These are phyloP conservation scores for Saccharomycopsis crataegensis DNA, from an alignment of 1,139 yeast genomes.

Conservation along the genomic window DNA sequence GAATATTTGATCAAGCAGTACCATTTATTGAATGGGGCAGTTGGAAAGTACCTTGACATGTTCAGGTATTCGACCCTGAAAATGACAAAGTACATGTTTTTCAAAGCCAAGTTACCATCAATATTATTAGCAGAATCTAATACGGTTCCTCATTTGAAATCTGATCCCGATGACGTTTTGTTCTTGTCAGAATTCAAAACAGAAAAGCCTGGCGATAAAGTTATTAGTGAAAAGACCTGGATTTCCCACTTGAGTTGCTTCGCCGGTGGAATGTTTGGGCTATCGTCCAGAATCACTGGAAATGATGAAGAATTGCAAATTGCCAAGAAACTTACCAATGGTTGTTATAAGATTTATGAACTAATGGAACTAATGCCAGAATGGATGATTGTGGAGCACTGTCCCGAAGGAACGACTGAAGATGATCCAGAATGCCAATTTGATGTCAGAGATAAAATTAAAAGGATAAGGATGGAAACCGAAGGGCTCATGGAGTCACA, in stretches of 20 bases:
- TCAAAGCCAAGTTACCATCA: conserved; percentile 34
- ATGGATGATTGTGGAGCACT: conserved; percentile 31
- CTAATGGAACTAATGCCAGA: conserved; percentile 40
- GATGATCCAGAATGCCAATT: conserved; percentile 26
- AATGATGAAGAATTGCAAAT: conserved; percentile 44
- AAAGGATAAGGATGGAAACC: conserved; percentile 19
- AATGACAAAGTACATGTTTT: conserved; percentile 36
- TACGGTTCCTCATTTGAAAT: conserved; percentile 18
- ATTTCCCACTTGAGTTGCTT: conserved; percentile 67
- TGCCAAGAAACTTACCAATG: conserved; percentile 56
- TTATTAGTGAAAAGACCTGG: conserved; percentile 8
- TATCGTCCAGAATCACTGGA: conserved; percentile 54
- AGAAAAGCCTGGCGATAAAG: not conserved
- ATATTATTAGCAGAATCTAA: conserved; percentile 24
- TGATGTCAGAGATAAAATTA: conserved; percentile 24
- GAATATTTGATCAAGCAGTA: conserved; percentile 61
- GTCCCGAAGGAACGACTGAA: conserved; percentile 25
- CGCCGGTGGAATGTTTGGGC: conserved; percentile 65
- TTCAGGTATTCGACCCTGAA: conserved; percentile 33
- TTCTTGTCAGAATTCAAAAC: conserved; percentile 19
- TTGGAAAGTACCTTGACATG: conserved; percentile 26
- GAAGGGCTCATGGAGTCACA: not conserved
- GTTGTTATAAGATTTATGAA: conserved; percentile 61
- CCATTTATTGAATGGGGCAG: conserved; percentile 38
- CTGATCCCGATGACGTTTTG: conserved; percentile 24